A percentile compares a stretch with the other conserved stretches of the same genome.
These are phyloP conservation scores for Strigomonas oncopelti DNA, from an alignment of 208 protist genomes.

Conservation along the genomic window DNA sequence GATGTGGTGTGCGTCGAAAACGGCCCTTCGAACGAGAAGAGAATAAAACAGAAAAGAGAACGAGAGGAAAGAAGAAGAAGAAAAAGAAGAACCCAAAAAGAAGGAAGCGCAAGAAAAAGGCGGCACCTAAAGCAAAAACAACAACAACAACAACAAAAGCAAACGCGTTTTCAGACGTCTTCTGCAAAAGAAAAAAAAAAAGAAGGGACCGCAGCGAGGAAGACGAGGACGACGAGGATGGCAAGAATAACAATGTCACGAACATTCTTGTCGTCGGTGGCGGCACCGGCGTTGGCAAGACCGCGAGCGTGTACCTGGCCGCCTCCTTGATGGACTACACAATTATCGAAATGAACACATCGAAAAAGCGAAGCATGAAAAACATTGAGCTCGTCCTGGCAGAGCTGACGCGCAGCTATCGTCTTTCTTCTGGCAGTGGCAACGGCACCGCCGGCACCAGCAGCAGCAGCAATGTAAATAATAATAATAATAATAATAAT, in stretches of 20 bases:
- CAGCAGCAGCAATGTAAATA: conserved; percentile 1
- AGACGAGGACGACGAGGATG: background rate
- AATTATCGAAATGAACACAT: conserved; percentile 7
- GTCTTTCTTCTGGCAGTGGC: background rate
- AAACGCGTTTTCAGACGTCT: no score
- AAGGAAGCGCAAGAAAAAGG: background rate
- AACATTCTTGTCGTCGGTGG: conserved; percentile 6
- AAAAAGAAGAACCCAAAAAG: background rate
- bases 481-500: conserved; percentile 1
- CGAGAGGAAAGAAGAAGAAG: background rate
- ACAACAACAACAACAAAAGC: background rate
- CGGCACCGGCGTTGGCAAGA: conserved; percentile 4
- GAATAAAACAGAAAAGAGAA: background rate
- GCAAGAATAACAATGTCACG: conserved; percentile 7
- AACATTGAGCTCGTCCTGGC: conserved; percentile 1
- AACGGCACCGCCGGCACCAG: no score
- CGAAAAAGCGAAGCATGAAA: background rate
- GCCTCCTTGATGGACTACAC: background rate
- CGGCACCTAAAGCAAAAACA: background rate
- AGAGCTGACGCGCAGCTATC: background rate
- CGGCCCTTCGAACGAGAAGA: background rate
- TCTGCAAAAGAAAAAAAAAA: background rate
- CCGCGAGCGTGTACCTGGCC: conserved; percentile 5
- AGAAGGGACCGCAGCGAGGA: background rate
- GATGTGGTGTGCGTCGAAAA: no score